These are phyloP conservation scores for Chalciporus sphaerocephalus DNA, from an alignment of 768 basidiomycete species.

Conservation along the genomic window DNA sequence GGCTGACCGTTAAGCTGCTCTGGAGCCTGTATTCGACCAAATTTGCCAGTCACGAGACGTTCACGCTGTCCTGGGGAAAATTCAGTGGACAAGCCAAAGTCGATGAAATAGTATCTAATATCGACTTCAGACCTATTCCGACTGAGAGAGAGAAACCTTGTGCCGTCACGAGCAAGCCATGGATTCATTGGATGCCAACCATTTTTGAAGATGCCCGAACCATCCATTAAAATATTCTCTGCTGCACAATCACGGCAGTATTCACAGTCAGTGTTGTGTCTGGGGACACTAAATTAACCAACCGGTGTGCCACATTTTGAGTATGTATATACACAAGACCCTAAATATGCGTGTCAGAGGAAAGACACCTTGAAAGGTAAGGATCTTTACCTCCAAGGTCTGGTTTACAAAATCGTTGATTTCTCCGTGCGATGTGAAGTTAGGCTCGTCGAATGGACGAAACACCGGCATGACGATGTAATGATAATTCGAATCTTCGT, in stretches of 20 bases:
- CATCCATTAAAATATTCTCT: conserved; percentile 32
- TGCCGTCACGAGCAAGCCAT: conserved; percentile 8
- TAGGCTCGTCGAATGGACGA: conserved; percentile 16
- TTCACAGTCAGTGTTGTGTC: background rate
- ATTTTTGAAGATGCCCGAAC: conserved; percentile 16
- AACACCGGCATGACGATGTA: conserved; percentile 25
- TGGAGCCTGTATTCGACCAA: conserved; percentile 14
- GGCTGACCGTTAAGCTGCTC: conserved; percentile 17
- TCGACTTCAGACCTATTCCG: conserved; percentile 25
- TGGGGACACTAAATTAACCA: background rate
- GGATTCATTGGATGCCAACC: conserved; percentile 18
- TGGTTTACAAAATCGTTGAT: conserved; percentile 22
- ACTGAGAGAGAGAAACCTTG: conserved; percentile 12
- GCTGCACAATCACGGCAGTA: conserved; percentile 18
- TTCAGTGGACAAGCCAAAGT: conserved; percentile 30
- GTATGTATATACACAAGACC: conserved; percentile 34
- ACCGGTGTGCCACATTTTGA: conserved; percentile 34
- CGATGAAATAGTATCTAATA: conserved; percentile 30
- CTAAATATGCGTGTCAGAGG: conserved; percentile 10
- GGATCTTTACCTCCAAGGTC: conserved; percentile 17
- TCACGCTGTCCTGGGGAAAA: conserved; percentile 17
- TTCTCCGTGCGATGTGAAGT: conserved; percentile 21
- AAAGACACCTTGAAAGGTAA: background rate
- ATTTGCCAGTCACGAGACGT: background rate
- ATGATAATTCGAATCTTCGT: conserved; percentile 6